phyloP scores from a whole-genome alignment of 2,329 filamentous ascomycete genomes.

The Ophiocordyceps sinensis region DNA sequence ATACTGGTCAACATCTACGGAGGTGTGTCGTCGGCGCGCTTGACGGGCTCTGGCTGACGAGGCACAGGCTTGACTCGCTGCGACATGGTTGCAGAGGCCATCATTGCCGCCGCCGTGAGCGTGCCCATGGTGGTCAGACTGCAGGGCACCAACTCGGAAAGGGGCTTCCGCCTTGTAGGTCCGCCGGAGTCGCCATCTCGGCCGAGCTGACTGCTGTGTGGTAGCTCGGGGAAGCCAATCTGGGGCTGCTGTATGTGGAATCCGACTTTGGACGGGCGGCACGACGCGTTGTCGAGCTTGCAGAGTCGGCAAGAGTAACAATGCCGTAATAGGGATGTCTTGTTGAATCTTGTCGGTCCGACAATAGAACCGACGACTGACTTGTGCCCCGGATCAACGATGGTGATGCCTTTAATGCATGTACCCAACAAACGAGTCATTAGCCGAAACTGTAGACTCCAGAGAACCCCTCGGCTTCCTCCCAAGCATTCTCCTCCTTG shows the following conservation, averaged over 20 bases:
- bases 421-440: too few relatives aligned
- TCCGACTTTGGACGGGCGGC: constrained; percentile 23
- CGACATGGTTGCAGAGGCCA: constrained; percentile 36
- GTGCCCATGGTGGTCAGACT: constrained; percentile 30
- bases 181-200: not conserved
- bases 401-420: too few relatives aligned
- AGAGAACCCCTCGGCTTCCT: too few relatives aligned
- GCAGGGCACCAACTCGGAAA: constrained; percentile 30
- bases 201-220: not conserved
- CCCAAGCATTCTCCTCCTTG: too few relatives aligned
- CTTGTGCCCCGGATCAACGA: too few relatives aligned
- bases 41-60: too few relatives aligned
- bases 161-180: constrained; percentile 25
- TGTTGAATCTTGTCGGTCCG: too few relatives aligned
- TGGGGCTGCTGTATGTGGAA: constrained; percentile 22
- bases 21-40: too few relatives aligned
- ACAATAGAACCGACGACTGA: too few relatives aligned
- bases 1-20: constrained; percentile 44
- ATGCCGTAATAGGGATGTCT: too few relatives aligned
- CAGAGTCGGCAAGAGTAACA: constrained; percentile 4
- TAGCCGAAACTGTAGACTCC: too few relatives aligned
- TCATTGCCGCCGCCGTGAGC: constrained; percentile 25
- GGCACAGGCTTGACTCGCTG: constrained; percentile 29
- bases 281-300: constrained; percentile 18
- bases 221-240: constrained; percentile 19